Conservation (phyloP, 805 yeast genomes). For the Yamadazyma philogaea region DNA sequence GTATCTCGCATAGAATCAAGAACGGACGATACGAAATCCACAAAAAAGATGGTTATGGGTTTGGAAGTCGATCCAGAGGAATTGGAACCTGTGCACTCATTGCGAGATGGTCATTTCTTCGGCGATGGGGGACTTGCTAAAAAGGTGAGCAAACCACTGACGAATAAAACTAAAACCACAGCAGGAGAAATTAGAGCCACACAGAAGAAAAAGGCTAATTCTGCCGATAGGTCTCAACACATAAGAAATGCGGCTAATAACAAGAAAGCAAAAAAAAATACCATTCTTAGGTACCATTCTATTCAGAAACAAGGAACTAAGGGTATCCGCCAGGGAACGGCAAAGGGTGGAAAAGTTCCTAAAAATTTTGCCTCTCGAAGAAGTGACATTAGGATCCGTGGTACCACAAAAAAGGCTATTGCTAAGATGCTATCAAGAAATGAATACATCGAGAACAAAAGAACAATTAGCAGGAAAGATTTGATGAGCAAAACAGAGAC, state of each 20-base stretch:
- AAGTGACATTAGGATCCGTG: no score
- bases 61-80: conserved; percentile 21
- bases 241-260: background rate
- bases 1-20: background rate
- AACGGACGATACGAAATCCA: background rate
- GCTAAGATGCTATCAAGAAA: no score
- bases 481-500: no score
- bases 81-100: conserved; percentile 22
- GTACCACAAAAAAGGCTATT: no score
- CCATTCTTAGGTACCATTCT: background rate
- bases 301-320: background rate
- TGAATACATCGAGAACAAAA: no score
- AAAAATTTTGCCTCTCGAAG: no score
- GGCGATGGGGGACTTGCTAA: conserved; percentile 10
- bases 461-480: no score
- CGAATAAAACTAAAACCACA: background rate
- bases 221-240: background rate
- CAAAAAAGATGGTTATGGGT: conserved; percentile 17
- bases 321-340: background rate
- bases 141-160: background rate
- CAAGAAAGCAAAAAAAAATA: background rate
- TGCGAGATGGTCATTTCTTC: conserved; percentile 25
- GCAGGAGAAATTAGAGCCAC: background rate
- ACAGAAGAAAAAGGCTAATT: no score
- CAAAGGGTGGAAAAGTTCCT: background rate